Conservation (phyloP, 2,329 filamentous ascomycete species). For the Cercospora sp. region DNA sequence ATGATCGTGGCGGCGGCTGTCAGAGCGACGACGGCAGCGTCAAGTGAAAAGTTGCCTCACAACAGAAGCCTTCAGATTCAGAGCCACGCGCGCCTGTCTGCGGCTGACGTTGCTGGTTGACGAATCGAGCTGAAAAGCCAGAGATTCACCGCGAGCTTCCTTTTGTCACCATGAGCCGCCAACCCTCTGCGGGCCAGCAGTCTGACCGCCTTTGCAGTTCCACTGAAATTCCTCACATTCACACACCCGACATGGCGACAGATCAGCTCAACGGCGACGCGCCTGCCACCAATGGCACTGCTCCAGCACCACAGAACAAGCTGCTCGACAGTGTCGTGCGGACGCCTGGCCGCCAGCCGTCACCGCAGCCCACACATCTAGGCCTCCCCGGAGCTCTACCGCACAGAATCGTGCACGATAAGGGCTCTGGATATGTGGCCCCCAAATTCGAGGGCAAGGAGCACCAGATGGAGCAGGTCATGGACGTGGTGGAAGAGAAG, state of each 20-base stretch:
- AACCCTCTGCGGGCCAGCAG: background rate
- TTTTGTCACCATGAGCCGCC: background rate
- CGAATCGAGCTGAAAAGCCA: background rate
- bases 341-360: constrained; percentile 66
- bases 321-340: constrained; percentile 57
- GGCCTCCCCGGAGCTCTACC: constrained; percentile 62
- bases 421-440: constrained; percentile 90
- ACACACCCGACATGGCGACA: constrained; percentile 21
- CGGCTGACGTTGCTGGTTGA: background rate
- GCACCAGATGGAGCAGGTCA: constrained; percentile 88
- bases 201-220: constrained; percentile 4
- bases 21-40: background rate
- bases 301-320: constrained; percentile 50
- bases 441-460: constrained; percentile 91
- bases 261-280: constrained; percentile 12
- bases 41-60: background rate
- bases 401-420: constrained; percentile 69
- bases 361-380: constrained; percentile 84
- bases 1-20: background rate
- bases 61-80: background rate
- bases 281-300: constrained; percentile 12
- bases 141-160: constrained; percentile 11
- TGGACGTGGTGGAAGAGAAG: constrained; percentile 72
- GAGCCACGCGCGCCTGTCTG: background rate
- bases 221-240: background rate